phyloP scores from a whole-genome alignment of 495 filamentous ascomycete species.

The Penicilliopsis zonata region DNA sequence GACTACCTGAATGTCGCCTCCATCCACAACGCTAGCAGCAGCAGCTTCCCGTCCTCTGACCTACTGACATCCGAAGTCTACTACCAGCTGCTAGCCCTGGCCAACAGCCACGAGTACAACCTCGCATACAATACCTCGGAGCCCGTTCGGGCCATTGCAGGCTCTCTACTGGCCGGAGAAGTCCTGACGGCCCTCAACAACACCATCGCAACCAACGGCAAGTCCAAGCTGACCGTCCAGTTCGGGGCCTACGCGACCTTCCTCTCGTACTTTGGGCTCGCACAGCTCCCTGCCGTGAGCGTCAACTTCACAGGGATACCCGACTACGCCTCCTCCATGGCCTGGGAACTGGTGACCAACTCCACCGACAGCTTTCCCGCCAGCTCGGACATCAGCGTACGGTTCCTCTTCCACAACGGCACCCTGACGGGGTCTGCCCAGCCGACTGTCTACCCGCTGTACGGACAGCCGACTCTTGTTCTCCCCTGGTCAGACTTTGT shows the following conservation, averaged over 20 bases:
- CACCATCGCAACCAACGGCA: conserved; percentile 24
- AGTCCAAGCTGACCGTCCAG: conserved; percentile 31
- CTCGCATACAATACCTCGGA: conserved; percentile 38
- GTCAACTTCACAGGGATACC: conserved; percentile 35
- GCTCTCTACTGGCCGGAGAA: conserved; percentile 33
- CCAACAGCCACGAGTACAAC: conserved; percentile 39
- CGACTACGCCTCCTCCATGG: conserved; percentile 41
- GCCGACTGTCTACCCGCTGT: conserved; percentile 29
- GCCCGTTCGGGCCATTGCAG: conserved; percentile 35
- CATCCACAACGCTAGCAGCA: conserved; percentile 37
- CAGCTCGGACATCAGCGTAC: conserved; percentile 24
- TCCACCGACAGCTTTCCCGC: conserved; percentile 22
- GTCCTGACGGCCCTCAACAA: conserved; percentile 31
- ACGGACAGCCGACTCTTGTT: conserved; percentile 17
- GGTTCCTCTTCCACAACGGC: conserved; percentile 44
- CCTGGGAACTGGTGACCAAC: conserved; percentile 41
- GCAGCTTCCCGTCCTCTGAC: conserved; percentile 15
- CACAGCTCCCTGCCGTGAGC: conserved; percentile 20
- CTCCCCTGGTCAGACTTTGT: conserved; percentile 35
- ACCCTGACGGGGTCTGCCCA: conserved; percentile 19
- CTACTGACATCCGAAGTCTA: conserved; percentile 22
- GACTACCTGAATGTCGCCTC: conserved; percentile 42
- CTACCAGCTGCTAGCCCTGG: conserved; percentile 30
- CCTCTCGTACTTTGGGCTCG: conserved; percentile 40
- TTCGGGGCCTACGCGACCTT: conserved; percentile 40